These are phyloP conservation scores for Laguncularia racemosa DNA, from an alignment of 345 rosid species.

Conservation along the genomic window DNA sequence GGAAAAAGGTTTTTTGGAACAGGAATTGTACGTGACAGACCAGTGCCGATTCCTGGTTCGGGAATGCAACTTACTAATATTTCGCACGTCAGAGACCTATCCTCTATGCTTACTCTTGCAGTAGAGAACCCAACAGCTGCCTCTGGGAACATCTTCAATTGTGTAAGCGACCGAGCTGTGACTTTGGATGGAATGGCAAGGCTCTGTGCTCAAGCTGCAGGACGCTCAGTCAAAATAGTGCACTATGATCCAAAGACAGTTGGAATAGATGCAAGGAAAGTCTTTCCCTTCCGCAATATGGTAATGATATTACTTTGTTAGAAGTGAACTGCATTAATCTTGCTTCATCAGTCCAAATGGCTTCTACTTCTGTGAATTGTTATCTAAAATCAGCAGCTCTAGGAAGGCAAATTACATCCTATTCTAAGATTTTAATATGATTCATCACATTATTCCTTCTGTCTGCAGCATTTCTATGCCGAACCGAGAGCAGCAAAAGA, in stretches of 20 bases:
- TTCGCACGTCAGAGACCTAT: slow-evolving; percentile 71
- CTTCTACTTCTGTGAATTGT: too few species aligned
- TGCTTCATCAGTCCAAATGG: too few species aligned
- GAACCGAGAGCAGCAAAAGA: slow-evolving; percentile 95
- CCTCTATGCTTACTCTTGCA: slow-evolving; percentile 79
- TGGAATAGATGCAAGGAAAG: slow-evolving; percentile 85
- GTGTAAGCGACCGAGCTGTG: slow-evolving; percentile 85
- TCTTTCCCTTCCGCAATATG: slow-evolving; percentile 89
- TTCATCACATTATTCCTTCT: slow-evolving; percentile 1
- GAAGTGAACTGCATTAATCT: too few species aligned
- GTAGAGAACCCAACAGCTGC: slow-evolving; percentile 75
- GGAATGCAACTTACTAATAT: slow-evolving; percentile 92
- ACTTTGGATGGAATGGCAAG: slow-evolving; percentile 92
- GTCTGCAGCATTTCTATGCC: slow-evolving; percentile 81
- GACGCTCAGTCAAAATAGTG: slow-evolving; percentile 56
- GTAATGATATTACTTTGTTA: slow-evolving; percentile 23
- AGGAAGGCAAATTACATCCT: too few species aligned
- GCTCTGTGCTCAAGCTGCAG: slow-evolving; percentile 88
- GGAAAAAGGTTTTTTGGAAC: slow-evolving; percentile 1
- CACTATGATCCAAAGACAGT: slow-evolving; percentile 87
- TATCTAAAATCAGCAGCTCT: too few species aligned
- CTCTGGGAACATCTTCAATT: slow-evolving; percentile 60
- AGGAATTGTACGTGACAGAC: slow-evolving; percentile 88
- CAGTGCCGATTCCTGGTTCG: slow-evolving; percentile 88
- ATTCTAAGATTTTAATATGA: too few species aligned